Base-by-base conservation (phyloP, 805 yeast genomes). In the Deakozyma indianensis region DNA sequence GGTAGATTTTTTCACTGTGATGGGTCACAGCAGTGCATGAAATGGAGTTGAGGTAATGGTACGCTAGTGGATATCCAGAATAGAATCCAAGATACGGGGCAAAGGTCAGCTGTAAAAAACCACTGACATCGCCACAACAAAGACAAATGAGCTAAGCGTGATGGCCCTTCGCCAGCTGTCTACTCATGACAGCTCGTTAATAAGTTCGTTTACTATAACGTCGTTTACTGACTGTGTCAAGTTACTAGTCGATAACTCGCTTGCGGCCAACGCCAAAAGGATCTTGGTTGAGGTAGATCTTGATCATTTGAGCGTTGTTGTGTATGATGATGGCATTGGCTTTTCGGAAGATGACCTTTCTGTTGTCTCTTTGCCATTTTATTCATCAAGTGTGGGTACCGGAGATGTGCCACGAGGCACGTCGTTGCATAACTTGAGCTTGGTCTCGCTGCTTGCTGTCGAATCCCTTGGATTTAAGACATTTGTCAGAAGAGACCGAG, bases 301-400 rank as follows among this genome's bases (percentile, higher is more conserved):
- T 9, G 38, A 21, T 2, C 16, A 28, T n/a, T 44, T 47, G 20
- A 16, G 45, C 11, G 38, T 59, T 21, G 41, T 46, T 4, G 73
- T 80, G 1, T 45, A 44, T 1, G 94, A 84, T 57, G 62, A 84
- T 56, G 94, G 94, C 0, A 2, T 1, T 1, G 94, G 94, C 0
- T 70, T 84, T 2, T 25, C 48, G 2, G 68, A 70, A 0, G 62
- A 53, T 0, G 76, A 74, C 40, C 47, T 83, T 48, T 51, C 50
- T 2, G 22, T 42, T 1, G 51, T 78, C 1, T 80, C 78, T 0
- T 41, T 45, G 9, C 54, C 66, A 4, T 57, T 67, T 52, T 57
- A 54, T 46, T 76, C 82, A 1, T 74, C 82, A 0, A 78, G 66
- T 3, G n/a, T n/a, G n/a, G 14, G 7, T 7, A 14, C 7, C 14